Evolutionary conservation across 352 stramenopile genomes (phyloP).

Genomic region (Phytopythium litorale): DNA sequence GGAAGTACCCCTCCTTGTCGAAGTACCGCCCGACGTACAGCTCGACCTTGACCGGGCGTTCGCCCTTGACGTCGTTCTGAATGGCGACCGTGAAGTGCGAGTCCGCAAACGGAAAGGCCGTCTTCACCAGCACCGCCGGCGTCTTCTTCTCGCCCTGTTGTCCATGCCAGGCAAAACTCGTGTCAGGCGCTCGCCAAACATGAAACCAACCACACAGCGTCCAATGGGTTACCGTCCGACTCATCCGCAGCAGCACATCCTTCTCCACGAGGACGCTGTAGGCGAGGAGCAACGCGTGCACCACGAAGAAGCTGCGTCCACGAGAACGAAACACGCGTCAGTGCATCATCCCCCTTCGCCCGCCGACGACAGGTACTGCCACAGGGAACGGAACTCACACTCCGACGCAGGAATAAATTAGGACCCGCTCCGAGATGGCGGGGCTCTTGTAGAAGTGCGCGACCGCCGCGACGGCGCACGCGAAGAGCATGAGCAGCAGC

Average conservation of each 20-base stretch:
- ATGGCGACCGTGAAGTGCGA: constrained; percentile 69
- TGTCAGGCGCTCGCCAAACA: constrained; percentile 7
- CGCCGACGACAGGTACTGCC: background rate
- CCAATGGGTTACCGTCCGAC: constrained; percentile 41
- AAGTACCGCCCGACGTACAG: constrained; percentile 86
- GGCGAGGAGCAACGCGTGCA: constrained; percentile 66
- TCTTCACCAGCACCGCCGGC: constrained; percentile 51
- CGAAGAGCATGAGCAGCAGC: constrained; percentile 71
- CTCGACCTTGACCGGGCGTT: constrained; percentile 49
- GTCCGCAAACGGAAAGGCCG: constrained; percentile 64
- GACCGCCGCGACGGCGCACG: constrained; percentile 46
- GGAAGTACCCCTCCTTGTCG: constrained; percentile 83
- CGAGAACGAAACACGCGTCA: background rate
- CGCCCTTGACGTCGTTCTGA: constrained; percentile 33
- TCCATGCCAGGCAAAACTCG: background rate
- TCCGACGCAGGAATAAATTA: constrained; percentile 69
- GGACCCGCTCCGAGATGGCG: constrained; percentile 49
- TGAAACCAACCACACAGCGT: background rate
- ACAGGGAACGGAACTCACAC: constrained; percentile 31
- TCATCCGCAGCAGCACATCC: constrained; percentile 71
- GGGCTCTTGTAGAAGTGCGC: constrained; percentile 73
- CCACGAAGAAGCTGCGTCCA: constrained; percentile 67
- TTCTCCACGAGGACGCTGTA: constrained; percentile 76
- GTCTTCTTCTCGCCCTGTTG: constrained; percentile 4
- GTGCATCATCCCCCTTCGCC: background rate